Base-by-base conservation (phyloP, 1,284 basidiomycete species). In the Neonothopanus nambi region DNA sequence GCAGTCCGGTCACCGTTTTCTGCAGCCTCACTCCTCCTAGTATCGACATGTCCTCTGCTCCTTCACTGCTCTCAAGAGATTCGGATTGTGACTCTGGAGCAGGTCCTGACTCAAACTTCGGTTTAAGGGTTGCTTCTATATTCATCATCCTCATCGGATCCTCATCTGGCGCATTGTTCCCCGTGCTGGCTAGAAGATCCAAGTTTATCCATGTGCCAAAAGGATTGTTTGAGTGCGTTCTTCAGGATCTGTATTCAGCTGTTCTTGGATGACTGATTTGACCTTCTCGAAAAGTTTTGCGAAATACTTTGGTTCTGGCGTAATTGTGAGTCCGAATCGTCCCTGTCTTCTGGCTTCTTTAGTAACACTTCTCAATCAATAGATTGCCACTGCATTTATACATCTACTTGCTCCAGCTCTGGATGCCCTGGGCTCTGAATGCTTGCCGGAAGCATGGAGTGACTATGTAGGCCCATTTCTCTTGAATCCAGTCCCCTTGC, bases 261-360 rank as follows among this genome's bases (percentile, higher is more conserved):
- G 21, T 24, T 18, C 46, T 48, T 41, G 28, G 28, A 20, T 33
- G 26, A 38, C 35, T 30, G 59, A 9, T 54, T 62, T n/a, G 66
- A 64, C 59, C 61, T 60, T 46, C 33, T 52, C 26, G 21, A 39
- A n/a, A 57, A 89, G 89, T 43, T 94, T 96, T 66, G 89, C 91
- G 26, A 97, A 96, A 71, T 98, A 91, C 73, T 98, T 98, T 71
- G 96, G 96, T 44, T 94, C 92, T 7, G 93, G 93, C 26, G 91
- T 96, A 56, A 95, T 95, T 66, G 88, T 54, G 18, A 11, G 75
- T 13, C 41, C 15, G 42, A 36, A 21, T 45, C 30, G 5, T 20
- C 24, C 26, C 48, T 49, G 59, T 11, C 37, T 41, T 64, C 57
- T 67, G 28, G 48, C 26, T 49, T 37, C 54, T 36, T 13, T 52